Evolutionary conservation across 352 stramenopile species (phyloP).

Genomic region (Phytophthora lateralis): DNA sequence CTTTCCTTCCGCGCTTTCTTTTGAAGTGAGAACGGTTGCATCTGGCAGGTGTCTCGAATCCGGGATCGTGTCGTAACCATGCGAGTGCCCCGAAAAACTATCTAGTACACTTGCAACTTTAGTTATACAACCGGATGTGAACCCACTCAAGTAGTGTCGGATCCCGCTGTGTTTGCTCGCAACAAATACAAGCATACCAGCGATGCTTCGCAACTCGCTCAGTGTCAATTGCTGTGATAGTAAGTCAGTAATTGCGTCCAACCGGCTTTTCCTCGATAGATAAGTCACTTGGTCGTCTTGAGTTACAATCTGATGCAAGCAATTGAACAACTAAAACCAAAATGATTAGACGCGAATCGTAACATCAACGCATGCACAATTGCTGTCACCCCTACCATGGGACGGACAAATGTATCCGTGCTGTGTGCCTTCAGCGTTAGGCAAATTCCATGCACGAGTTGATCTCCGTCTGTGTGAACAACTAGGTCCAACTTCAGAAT

Average conservation of each 20-base stretch:
- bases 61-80: background rate
- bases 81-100: constrained; percentile 18
- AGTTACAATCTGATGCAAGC: constrained; percentile 23
- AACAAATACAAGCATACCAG: constrained; percentile 18
- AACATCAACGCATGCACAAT: background rate
- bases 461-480: constrained; percentile 30
- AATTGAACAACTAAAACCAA: constrained; percentile 22
- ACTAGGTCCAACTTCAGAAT: constrained; percentile 37
- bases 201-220: constrained; percentile 25
- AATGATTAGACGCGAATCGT: background rate
- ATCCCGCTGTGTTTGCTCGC: constrained; percentile 14
- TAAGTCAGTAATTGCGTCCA: constrained; percentile 17
- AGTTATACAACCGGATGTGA: constrained; percentile 23
- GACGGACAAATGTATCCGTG: constrained; percentile 42
- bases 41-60: background rate
- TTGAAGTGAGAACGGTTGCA: background rate
- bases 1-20: background rate
- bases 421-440: constrained; percentile 28
- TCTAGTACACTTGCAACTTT: constrained; percentile 20
- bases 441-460: constrained; percentile 37
- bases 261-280: constrained; percentile 12
- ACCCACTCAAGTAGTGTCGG: constrained; percentile 22
- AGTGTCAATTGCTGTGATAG: constrained; percentile 22
- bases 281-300: constrained; percentile 10
- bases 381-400: constrained; percentile 11